Percentiles rank a stretch among this genome's conserved stretches.
These are phyloP conservation scores for Blastocystis sp. DNA, from an alignment of 352 stramenopile genomes.

Conservation along the genomic window DNA sequence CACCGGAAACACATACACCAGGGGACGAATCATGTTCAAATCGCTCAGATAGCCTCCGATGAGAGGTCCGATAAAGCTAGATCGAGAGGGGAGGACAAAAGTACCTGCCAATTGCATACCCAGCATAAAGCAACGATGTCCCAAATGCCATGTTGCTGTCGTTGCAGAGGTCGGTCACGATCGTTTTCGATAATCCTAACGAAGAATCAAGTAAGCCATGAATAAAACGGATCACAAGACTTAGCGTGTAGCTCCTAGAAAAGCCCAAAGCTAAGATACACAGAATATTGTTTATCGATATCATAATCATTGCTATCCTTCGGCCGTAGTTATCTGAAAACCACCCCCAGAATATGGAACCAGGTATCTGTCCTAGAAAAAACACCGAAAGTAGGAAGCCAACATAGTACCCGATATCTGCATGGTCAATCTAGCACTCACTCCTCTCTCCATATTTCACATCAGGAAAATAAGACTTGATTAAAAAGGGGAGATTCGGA, in stretches of 20 bases:
- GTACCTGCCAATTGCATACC: conserved; percentile 5
- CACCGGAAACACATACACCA: conserved; percentile 19
- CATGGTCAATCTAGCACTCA: neutral
- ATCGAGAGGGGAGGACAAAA: neutral
- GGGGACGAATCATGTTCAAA: neutral
- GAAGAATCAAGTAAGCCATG: neutral
- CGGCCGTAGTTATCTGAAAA: conserved; percentile 51
- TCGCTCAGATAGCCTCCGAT: conserved; percentile 43
- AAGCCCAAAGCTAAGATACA: neutral
- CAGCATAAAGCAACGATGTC: neutral
- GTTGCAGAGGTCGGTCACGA: conserved; percentile 34
- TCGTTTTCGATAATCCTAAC: conserved; percentile 44
- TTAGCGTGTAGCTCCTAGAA: conserved; percentile 30
- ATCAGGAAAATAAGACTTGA: conserved; percentile 34
- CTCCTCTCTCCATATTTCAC: neutral
- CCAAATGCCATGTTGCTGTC: conserved; percentile 28
- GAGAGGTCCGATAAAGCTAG: conserved; percentile 48
- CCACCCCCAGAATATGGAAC: conserved; percentile 57
- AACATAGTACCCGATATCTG: conserved; percentile 49
- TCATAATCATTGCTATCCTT: neutral
- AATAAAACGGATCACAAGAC: conserved; percentile 34
- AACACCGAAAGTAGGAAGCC: conserved; percentile 27
- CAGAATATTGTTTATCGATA: conserved; percentile 3
- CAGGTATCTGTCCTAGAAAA: conserved; percentile 52
- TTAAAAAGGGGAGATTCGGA: conserved; percentile 56